phyloP scores from a whole-genome alignment of 352 stramenopile genomes.

The Elongisporangium anandrum region DNA sequence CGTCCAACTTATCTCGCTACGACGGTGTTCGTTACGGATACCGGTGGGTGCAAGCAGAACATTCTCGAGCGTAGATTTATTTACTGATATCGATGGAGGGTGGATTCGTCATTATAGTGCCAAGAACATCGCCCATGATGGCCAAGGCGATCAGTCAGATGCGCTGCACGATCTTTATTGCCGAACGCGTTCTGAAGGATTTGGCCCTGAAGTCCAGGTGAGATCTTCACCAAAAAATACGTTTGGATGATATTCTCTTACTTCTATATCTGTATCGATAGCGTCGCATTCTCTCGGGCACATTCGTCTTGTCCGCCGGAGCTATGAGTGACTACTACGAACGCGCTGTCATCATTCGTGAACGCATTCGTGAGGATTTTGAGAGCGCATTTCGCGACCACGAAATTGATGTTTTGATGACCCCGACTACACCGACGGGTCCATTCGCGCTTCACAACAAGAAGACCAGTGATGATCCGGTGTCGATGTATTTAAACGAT shows the following conservation, averaged over 20 bases:
- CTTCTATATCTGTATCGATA: slow-evolving; percentile 9
- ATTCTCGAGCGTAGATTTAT: neutral
- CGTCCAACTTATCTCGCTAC: slow-evolving; percentile 97
- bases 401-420: slow-evolving; percentile 81
- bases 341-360: slow-evolving; percentile 70
- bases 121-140: slow-evolving; percentile 42
- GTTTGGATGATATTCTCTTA: neutral
- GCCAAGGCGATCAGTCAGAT: slow-evolving; percentile 63
- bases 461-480: slow-evolving; percentile 56
- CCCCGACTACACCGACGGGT: slow-evolving; percentile 79
- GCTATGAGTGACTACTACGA: slow-evolving; percentile 91
- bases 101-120: slow-evolving; percentile 21
- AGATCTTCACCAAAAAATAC: neutral
- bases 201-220: slow-evolving; percentile 90
- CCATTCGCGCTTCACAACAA: slow-evolving; percentile 66
- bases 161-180: slow-evolving; percentile 85
- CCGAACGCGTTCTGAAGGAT: slow-evolving; percentile 83
- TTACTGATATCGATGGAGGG: slow-evolving; percentile 2
- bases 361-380: slow-evolving; percentile 80
- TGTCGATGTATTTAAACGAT: slow-evolving; percentile 90
- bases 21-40: slow-evolving; percentile 93
- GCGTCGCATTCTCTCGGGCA: slow-evolving; percentile 89
- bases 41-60: slow-evolving; percentile 21
- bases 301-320: slow-evolving; percentile 85
- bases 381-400: slow-evolving; percentile 45